phyloP scores from a whole-genome alignment of 2,329 filamentous ascomycete genomes.

The Fonsecaea pugnacius region DNA sequence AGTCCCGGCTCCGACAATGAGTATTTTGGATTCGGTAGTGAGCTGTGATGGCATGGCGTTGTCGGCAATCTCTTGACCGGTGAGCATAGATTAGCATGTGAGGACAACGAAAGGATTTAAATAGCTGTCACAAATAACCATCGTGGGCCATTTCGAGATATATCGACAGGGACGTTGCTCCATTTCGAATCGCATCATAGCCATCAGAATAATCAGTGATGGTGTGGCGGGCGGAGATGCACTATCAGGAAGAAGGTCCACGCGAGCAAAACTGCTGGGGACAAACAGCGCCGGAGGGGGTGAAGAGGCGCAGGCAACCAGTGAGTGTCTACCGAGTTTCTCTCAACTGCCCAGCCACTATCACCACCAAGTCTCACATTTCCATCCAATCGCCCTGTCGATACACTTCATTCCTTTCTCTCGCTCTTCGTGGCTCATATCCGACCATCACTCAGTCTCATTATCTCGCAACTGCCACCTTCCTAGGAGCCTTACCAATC shows the following conservation, averaged over 20 bases:
- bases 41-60: conserved; percentile 10
- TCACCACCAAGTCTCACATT: not conserved
- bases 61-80: not conserved
- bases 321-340: not conserved
- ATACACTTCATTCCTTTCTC: not conserved
- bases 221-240: not conserved
- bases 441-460: not conserved
- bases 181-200: not conserved
- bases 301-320: not conserved
- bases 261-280: not conserved
- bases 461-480: not conserved
- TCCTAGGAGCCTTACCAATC: conserved; percentile 36
- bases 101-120: not conserved
- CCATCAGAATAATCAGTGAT: not conserved
- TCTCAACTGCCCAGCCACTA: not conserved
- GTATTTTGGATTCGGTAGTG: conserved; percentile 17
- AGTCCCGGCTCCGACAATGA: conserved; percentile 59
- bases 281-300: not conserved
- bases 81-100: not conserved
- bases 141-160: not conserved
- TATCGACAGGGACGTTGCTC: not conserved
- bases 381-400: not conserved
- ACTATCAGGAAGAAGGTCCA: conserved; percentile 11
- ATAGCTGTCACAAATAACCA: not conserved
- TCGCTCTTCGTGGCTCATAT: not conserved